Percentiles rank a stretch among this genome's conserved stretches.
Evolutionary conservation across 2,329 filamentous ascomycete genomes (phyloP).

Genomic region (Penicillium rolfsii): DNA sequence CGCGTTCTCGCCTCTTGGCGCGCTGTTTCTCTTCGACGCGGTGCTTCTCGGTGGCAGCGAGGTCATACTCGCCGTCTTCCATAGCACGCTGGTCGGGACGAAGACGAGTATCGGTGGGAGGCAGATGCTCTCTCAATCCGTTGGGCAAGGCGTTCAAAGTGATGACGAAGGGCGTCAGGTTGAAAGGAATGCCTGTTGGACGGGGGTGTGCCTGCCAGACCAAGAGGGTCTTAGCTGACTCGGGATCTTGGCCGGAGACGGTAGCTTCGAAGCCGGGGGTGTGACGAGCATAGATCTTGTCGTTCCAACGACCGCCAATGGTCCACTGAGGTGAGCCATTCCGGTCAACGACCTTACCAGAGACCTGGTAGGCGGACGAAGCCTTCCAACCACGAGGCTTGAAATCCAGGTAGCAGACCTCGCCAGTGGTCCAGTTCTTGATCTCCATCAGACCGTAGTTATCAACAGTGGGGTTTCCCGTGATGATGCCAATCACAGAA

Average conservation of each 20-base stretch:
- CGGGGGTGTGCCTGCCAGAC: conserved; percentile 89
- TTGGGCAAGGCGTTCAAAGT: conserved; percentile 92
- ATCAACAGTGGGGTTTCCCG: conserved; percentile 93
- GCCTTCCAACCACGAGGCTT: conserved; percentile 96
- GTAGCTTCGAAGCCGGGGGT: conserved; percentile 84
- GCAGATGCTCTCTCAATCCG: conserved; percentile 73
- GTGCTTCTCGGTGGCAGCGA: conserved; percentile 92
- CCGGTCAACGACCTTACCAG: conserved; percentile 80
- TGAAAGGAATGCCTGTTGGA: conserved; percentile 88
- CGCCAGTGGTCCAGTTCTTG: conserved; percentile 95
- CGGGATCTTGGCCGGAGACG: conserved; percentile 58
- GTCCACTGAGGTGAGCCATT: conserved; percentile 82
- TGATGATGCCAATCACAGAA: conserved; percentile 97
- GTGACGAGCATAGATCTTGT: conserved; percentile 90
- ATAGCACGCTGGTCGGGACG: conserved; percentile 95
- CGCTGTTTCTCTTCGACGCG: conserved; percentile 90
- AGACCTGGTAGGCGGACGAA: conserved; percentile 83
- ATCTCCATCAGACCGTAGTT: conserved; percentile 98
- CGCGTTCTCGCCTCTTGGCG: conserved; percentile 70
- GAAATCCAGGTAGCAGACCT: conserved; percentile 87
- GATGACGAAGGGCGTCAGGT: conserved; percentile 92
- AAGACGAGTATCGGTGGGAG: conserved; percentile 91
- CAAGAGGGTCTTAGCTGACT: conserved; percentile 74
- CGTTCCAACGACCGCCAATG: conserved; percentile 95
- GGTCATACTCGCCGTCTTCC: conserved; percentile 97